A percentile compares a stretch with the other conserved stretches of the same genome.
phyloP scores from a whole-genome alignment of 306 rosid species.

The Biancaea sappan region DNA sequence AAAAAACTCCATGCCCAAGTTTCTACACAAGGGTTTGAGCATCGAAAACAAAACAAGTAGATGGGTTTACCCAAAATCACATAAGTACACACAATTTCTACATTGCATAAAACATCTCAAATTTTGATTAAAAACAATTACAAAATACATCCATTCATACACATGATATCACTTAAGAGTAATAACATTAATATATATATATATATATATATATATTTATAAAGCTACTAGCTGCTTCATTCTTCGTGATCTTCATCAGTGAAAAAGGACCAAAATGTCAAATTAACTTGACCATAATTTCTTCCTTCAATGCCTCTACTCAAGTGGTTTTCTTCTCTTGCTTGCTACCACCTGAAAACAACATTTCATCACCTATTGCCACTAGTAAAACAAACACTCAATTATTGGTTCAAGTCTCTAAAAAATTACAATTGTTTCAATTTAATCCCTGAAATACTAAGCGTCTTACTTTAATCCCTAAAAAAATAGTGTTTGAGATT shows the following conservation, averaged over 20 bases:
- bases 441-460: too few species aligned
- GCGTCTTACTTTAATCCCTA: too few species aligned
- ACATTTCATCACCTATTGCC: background rate
- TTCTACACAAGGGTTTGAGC: background rate
- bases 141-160: conserved; percentile 34
- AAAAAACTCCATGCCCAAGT: background rate
- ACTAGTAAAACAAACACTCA: too few species aligned
- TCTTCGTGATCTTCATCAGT: conserved; percentile 27
- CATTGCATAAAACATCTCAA: conserved; percentile 39
- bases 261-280: conserved; percentile 42
- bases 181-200: too few species aligned
- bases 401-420: too few species aligned
- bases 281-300: conserved; percentile 26
- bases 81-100: conserved; percentile 49
- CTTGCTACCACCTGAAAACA: conserved; percentile 49
- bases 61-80: conserved; percentile 40
- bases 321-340: conserved; percentile 47
- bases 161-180: conserved; percentile 44
- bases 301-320: conserved; percentile 38
- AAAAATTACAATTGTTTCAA: too few species aligned
- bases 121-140: conserved; percentile 36
- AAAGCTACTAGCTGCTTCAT: conserved; percentile 28
- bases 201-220: too few species aligned
- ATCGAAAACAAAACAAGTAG: conserved; percentile 43
- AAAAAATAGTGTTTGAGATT: too few species aligned